Percentiles rank a stretch among this genome's conserved stretches.
phyloP scores from a whole-genome alignment of 352 stramenopile species.

The Pythium utonaiense region DNA sequence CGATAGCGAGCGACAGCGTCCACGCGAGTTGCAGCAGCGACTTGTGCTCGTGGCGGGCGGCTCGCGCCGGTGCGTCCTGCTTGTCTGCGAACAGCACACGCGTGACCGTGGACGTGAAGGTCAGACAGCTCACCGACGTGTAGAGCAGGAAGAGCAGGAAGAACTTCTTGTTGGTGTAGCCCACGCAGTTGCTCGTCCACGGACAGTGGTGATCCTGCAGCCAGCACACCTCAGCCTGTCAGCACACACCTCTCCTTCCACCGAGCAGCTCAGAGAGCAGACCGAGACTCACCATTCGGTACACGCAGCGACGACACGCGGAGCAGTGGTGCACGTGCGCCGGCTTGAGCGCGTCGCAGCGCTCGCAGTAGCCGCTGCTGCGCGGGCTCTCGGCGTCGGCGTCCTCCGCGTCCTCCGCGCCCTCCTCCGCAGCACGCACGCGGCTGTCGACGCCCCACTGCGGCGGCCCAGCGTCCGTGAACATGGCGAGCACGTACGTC shows the following conservation, averaged over 20 bases:
- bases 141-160: conserved; percentile 81
- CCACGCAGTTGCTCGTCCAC: conserved; percentile 86
- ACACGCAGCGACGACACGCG: conserved; percentile 65
- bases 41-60: conserved; percentile 14
- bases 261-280: not conserved
- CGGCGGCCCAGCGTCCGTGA: conserved; percentile 18
- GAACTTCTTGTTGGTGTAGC: conserved; percentile 80
- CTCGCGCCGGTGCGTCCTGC: conserved; percentile 3
- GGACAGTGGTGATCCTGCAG: conserved; percentile 75
- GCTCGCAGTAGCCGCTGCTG: conserved; percentile 68
- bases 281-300: conserved; percentile 46
- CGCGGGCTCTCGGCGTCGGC: conserved; percentile 8
- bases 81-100: conserved; percentile 23
- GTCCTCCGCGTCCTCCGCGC: conserved; percentile 17
- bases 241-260: not conserved
- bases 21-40: conserved; percentile 43
- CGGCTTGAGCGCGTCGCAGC: conserved; percentile 63
- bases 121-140: conserved; percentile 59
- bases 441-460: conserved; percentile 11
- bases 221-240: not conserved
- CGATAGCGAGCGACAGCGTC: conserved; percentile 48
- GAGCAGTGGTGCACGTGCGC: conserved; percentile 75
- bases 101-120: conserved; percentile 46
- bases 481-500: conserved; percentile 63
- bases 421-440: conserved; percentile 14